Base-by-base conservation (phyloP, 176 grass and related monocot genomes). In the Aegilops umbellulata region DNA sequence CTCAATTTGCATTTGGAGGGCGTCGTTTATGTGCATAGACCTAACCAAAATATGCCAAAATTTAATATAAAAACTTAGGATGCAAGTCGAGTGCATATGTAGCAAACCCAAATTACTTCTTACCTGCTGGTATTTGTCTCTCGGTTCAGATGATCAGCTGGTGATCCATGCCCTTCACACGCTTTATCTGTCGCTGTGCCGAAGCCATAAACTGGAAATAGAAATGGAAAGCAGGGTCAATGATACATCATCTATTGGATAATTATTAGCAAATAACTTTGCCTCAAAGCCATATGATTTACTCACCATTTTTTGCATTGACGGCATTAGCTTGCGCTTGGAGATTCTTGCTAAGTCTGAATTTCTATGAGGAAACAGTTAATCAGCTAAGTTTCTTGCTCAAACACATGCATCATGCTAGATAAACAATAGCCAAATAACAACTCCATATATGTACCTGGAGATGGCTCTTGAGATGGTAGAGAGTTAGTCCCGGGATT, bases 391-490 rank as follows among this genome's bases (percentile, higher is more conserved):
- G 57, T 86, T 77, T 69, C 53, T 67, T 41, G 65, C 20, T 49
- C 26, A 15, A 83, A 34, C 60, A 57, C 77, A 94, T 80, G 62
- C 26, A 66, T 69, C 35, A 89, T 65, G 6, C 47, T 46, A 88
- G 67, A 65, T 57, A 85, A 87, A 16, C 7, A 16, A 82, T 4
- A 82, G 73, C 60, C 11, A 88, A 74, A 27, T 20, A 55, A 79
- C 16, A 41, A 83, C 25, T 78, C 67, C 4, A 4, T 8, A 36
- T 4, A 36, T 36, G 34, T 47, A 47, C 95, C 93, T 98, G 95
- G 87, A 98, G 93, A 84, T 98, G 95, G 14, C 95, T 98, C 86
- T 98, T 98, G 15, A 98, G 95, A 88, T 98, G 95, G 79, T 98
- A 98, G 19, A 98, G 70, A 69, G 95, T 98, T 70, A 98, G 67